Percentiles rank a stretch among this genome's conserved stretches.
Conservation (phyloP, 495 filamentous ascomycete genomes). For the Collariella sp. region DNA sequence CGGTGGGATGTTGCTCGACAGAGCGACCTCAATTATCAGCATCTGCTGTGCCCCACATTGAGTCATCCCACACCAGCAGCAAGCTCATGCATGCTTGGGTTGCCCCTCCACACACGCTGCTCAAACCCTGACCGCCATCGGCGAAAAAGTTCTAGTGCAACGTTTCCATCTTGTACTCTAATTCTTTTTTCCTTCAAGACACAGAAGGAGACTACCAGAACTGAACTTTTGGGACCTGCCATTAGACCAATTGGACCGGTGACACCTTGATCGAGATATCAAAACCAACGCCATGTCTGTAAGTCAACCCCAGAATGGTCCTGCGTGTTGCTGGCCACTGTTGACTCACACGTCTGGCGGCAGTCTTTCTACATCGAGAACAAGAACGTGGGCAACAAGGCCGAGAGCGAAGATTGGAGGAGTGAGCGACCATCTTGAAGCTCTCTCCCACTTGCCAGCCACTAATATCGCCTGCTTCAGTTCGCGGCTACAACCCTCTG, state of each 20-base stretch:
- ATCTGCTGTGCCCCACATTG: slow-evolving; percentile 14
- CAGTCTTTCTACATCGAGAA: slow-evolving; percentile 72
- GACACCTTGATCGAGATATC: background rate
- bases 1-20: background rate
- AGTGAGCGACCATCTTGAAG: slow-evolving; percentile 45
- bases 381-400: slow-evolving; percentile 74
- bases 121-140: slow-evolving; percentile 9
- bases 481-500: slow-evolving; percentile 86
- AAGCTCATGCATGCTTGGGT: background rate
- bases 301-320: slow-evolving; percentile 1
- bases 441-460: background rate
- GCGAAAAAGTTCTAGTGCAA: slow-evolving; percentile 4
- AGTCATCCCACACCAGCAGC: slow-evolving; percentile 18
- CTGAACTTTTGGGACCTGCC: background rate
- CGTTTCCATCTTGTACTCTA: background rate
- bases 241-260: background rate
- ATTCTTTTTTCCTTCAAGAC: background rate
- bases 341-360: slow-evolving; percentile 1
- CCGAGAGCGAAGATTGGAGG: slow-evolving; percentile 79
- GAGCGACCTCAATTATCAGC: background rate
- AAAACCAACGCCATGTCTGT: slow-evolving; percentile 21
- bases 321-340: background rate
- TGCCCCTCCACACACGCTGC: slow-evolving; percentile 13
- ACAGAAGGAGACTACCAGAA: background rate
- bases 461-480: slow-evolving; percentile 41